Evolutionary conservation across 108 stramenopile genomes (phyloP), one percentile per base, ranked within the genome.

Genomic region (Thalassiosira profunda): DNA sequence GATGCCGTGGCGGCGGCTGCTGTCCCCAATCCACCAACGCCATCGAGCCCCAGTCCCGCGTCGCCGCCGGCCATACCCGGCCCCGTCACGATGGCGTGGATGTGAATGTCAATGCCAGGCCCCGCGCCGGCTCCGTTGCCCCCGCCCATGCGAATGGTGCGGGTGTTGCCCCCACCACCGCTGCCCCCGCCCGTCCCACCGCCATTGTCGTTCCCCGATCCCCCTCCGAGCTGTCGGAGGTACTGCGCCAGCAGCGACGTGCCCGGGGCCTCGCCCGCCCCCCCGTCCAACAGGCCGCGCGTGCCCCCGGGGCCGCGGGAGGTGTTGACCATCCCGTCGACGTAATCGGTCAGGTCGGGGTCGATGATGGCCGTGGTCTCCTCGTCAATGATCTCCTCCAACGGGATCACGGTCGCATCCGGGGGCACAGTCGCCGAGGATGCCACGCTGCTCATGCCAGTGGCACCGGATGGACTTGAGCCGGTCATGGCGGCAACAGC

Each of bases 31-130:
- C 45, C 56, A 15, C 49, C 72, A 18, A 41, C 40, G 30, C 63
- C 71, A 25, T 80, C 84, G 31, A 65, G 42, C 0, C 71, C 76
- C n/a, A n/a, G n/a, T 30, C 74, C 80, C 15, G 33, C 15, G 1
- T 67, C 81, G 35, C 42, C 14, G 9, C 58, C 36, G 26, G 36
- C 41, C 67, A 81, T 81, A 18, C 84, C 84, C 0, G 90, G 90
- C 24, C 87, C 84, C 20, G 89, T 93, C 2, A 93, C 95, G 59
- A 93, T 81, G 3, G 92, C 95, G 59, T 96, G 95, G 33, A 96
- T 93, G 47, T 96, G 95, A 84, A 96, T 93, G 56, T 96, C 95
- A 60, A 93, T 90, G 2, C 90, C 90, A 11, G 84, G 74, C 25
- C 84, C 74, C 47, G 55, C 38, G 30, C 12, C 63, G 17, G 41